Base-by-base conservation (phyloP, 352 stramenopile species). In the Phytopythium chamaehyphon region DNA sequence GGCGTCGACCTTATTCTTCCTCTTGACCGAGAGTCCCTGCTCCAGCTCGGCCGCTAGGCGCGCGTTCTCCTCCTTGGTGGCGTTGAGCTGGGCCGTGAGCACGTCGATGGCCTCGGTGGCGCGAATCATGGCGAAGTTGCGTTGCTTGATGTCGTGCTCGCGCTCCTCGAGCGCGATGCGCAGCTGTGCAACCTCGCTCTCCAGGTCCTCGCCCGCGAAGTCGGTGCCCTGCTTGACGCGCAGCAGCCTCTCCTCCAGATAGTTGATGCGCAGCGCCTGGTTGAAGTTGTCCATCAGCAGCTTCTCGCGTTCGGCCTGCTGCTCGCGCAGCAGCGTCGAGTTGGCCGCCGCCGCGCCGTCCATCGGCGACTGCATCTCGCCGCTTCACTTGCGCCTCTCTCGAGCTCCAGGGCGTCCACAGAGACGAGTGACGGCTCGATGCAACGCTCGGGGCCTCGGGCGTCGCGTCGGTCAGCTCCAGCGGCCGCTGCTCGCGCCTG, bases 211-310 rank as follows among this genome's bases (percentile, higher is more conserved):
- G 22, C 66, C 73, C 37, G 65, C 55, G 45, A 87, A 84, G 22
- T 76, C 76, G 31, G 73, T 81, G 44, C 71, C 77, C 45, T 86
- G 61, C 55, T 82, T 83, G 54, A 80, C 71, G 23, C 70, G 69
- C 24, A 79, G 50, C 45, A 93, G 60, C n/a, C 74, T 71, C 52
- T 90, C 71, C 50, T 93, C 78, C 1, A 89, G 61, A 36, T 74
- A 73, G 28, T 78, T 78, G 39, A 89, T 76, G 16, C 73, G 75
- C 37, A 86, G 55, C 58, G 71, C 71, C 59, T 87, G 73, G 64
- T 89, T 89, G 51, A 87, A 87, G 58, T 85, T 86, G 46, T 87
- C 79, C 61, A 82, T 88, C 22, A 71, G 62, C 5, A 93, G 63
- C 2, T 70, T 69, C 45, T 90, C 73, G 24, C 65, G 70, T 50